Base-by-base conservation (phyloP, 2,329 filamentous ascomycete species). In the Canariomyces notabilis region DNA sequence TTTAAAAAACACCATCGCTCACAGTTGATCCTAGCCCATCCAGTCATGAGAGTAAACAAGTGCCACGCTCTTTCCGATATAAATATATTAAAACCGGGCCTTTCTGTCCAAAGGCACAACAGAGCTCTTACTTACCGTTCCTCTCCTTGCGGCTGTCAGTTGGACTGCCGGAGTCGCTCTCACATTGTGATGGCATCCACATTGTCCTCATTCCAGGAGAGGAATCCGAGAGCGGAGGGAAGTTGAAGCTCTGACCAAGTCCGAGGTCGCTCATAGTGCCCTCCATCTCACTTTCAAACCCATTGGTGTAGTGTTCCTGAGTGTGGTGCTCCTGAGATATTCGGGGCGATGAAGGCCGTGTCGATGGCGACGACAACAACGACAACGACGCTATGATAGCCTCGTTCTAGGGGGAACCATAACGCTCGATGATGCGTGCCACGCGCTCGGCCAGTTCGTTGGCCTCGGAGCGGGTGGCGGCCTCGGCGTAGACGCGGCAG, bases 401-500 rank as follows among this genome's bases (percentile, higher is more conserved):
- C 38, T 42, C 19, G 15, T 26, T 16, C 49, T 51, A 49, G 37
- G 46, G 48, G 34, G 46, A 22, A 22, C 72, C 72, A 57, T 70
- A 77, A 57, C 82, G 78, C 65, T 83, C 80, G 48, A 93, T 83
- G 52, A 89, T 80, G 55, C 80, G 76, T 14, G 85, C 82, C 38
- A 97, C 89, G 64, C 89, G 87, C 59, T 82, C 82, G 48, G 90
- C 89, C 52, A 97, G 76, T 66, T 95, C 89, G 60, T 96, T 90
- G 1, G 90, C 89, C 67, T 97, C 91, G 14, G 83, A 86, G 53
- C 87, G 82, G 37, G 87, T 93, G 31, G 87, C 87, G 4, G 93
- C 93, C 70, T 98, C 93, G 6, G 91, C 91, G 63, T 98, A 98
- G 16, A 98, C 90, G 52, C 93, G 80, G 58, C 95, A 90, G 2